Conservation (phyloP, 495 filamentous ascomycete species). For the Cenococcum geophilum region DNA sequence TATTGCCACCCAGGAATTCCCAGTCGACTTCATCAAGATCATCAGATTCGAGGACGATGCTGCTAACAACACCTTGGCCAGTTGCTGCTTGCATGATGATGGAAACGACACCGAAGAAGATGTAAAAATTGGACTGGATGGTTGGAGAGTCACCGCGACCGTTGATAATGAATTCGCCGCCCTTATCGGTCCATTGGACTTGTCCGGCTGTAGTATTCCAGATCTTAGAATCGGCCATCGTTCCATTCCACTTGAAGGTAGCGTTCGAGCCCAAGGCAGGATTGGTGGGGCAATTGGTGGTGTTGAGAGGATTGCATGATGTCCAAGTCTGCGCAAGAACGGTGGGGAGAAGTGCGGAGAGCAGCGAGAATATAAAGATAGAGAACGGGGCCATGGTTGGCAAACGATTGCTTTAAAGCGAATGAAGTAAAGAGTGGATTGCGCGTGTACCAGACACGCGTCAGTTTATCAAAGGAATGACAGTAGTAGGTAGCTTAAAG, state of each 20-base stretch:
- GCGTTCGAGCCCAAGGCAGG: slow-evolving; percentile 28
- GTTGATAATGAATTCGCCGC: slow-evolving; percentile 13
- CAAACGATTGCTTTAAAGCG: slow-evolving; percentile 9
- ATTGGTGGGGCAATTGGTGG: slow-evolving; percentile 25
- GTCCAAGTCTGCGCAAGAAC: slow-evolving; percentile 31
- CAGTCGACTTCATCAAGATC: slow-evolving; percentile 24
- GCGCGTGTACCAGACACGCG: slow-evolving; percentile 28
- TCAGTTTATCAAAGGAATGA: slow-evolving; percentile 16
- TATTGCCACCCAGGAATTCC: slow-evolving; percentile 19
- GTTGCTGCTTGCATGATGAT: slow-evolving; percentile 12
- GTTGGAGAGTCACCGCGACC: slow-evolving; percentile 11
- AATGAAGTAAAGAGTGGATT: slow-evolving; percentile 18
- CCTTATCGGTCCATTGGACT: slow-evolving; percentile 10
- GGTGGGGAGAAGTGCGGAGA: slow-evolving; percentile 20
- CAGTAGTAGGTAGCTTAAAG: slow-evolving; percentile 13
- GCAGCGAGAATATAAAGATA: slow-evolving; percentile 13
- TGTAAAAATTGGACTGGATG: slow-evolving; percentile 13
- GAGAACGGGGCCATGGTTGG: slow-evolving; percentile 17
- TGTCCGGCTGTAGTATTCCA: slow-evolving; percentile 26
- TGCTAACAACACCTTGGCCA: slow-evolving; percentile 10
- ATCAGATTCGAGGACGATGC: slow-evolving; percentile 10
- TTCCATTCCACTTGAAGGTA: slow-evolving; percentile 30
- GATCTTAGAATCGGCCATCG: slow-evolving; percentile 12
- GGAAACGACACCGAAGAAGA: slow-evolving; percentile 15
- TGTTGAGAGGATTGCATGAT: slow-evolving; percentile 31